phyloP scores from a whole-genome alignment of 331 rosid genomes.

The Acacia concinna region DNA sequence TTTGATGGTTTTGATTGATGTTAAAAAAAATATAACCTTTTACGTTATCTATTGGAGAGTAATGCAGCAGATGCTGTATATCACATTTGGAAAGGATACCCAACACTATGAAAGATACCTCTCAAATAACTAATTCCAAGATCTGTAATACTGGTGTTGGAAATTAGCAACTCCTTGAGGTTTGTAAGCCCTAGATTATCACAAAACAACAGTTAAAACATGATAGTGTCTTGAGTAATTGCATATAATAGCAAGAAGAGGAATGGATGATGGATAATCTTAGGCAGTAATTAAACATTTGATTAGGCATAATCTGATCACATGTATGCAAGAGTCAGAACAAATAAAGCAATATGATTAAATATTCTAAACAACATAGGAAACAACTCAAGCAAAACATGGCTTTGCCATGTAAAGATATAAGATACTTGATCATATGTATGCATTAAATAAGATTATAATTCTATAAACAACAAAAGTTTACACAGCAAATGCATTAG shows the following conservation, averaged over 20 bases:
- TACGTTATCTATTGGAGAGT: neutral
- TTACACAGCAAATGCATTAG: neutral
- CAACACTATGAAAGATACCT: constrained; percentile 44
- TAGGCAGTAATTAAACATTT: constrained; percentile 8
- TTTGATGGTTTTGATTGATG: constrained; percentile 7
- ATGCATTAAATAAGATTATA: neutral
- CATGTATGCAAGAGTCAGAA: neutral
- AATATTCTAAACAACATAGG: neutral
- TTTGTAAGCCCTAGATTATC: constrained; percentile 54
- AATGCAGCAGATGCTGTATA: constrained; percentile 18
- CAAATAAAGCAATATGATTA: neutral
- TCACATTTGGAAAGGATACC: constrained; percentile 2
- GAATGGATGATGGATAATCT: neutral
- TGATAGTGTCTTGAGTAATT: neutral
- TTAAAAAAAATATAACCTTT: neutral
- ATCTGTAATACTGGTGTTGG: constrained; percentile 61
- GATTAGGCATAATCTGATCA: neutral
- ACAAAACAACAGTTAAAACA: constrained; percentile 27
- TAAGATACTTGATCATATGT: neutral
- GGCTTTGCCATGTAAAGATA: neutral
- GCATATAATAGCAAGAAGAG: constrained; percentile 19
- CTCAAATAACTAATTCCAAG: constrained; percentile 57
- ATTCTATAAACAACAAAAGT: neutral
- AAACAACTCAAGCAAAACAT: neutral
- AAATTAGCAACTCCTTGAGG: constrained; percentile 60